Evolutionary conservation across 257 asterid genomes (phyloP), one percentile per base, ranked within the genome.

Genomic region (Scutellaria galericulata): DNA sequence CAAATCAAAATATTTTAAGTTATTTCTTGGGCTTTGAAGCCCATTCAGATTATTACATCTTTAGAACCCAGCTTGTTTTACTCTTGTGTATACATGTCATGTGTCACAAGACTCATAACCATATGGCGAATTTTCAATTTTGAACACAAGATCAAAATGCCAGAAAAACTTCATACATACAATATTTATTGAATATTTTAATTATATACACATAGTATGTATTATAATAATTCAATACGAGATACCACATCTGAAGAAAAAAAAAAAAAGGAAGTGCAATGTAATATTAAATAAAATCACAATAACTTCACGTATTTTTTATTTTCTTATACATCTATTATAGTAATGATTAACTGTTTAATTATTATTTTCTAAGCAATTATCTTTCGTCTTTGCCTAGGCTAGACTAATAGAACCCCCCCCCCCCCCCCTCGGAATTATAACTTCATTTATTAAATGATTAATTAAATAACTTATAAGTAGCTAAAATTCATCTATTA

Each of bases 361-460:
- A 40, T 51, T 18, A 53, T 52, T 22, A 41, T 12, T 5, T 7
- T 27, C 41, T 54, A 68, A 55, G 6, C 31, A 70, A 37, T 44
- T 14, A 15, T 70, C 48, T 52, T 31, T 55, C 41, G 53, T 42
- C 42, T 20, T 24, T 57, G 15, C 10, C 20, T 7, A 45, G 40
- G 31, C 9, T 70, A 7, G 8, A 18, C 18, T 18, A 24, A 55
- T 55, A 55, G 37, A 31, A 31, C 37, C 3, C 37, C 37, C 3
- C 5, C 27, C 27, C 27, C n/a, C n/a, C n/a, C 3, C 44, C 22
- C 47, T 9, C 1, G 1, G 12, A 56, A 5, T 47, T 52, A 24
- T 62, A 48, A 20, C 61, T 72, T 35, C 54, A 45, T 67, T 60
- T 78, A 72, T 66, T 78, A 75, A 67, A 72, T 27, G 52, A 48